A percentile compares a stretch with the other conserved stretches of the same genome.
These are phyloP conservation scores for Durio zibethinus DNA, from an alignment of 345 rosid species.

Conservation along the genomic window DNA sequence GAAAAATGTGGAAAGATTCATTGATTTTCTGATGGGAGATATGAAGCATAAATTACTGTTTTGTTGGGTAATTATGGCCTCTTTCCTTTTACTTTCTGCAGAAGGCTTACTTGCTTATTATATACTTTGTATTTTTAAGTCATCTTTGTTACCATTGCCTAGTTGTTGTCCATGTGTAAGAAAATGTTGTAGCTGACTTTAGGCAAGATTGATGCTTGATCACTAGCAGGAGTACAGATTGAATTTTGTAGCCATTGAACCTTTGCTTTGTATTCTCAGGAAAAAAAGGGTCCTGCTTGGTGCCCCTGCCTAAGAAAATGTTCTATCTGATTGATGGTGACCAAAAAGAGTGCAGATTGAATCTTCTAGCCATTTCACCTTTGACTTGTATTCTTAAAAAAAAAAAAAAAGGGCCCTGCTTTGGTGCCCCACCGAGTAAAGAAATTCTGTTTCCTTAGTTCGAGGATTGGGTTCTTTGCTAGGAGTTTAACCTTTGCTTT, in stretches of 20 bases:
- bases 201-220: neutral
- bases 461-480: neutral
- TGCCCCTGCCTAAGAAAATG: too few relatives aligned
- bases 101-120: neutral
- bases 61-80: slow-evolving; percentile 64
- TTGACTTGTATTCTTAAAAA: neutral
- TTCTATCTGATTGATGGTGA: too few relatives aligned
- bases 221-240: neutral
- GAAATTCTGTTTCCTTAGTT: neutral
- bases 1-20: slow-evolving; percentile 50
- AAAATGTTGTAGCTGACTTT: neutral
- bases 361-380: too few relatives aligned
- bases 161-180: neutral
- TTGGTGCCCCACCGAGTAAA: neutral
- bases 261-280: neutral
- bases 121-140: neutral
- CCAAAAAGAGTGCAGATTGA: too few relatives aligned
- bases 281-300: neutral
- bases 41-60: slow-evolving; percentile 68
- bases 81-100: slow-evolving; percentile 7
- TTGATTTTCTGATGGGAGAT: slow-evolving; percentile 68
- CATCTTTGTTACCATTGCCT: neutral
- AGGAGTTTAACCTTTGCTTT: neutral
- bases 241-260: neutral
- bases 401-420: neutral